Base-by-base conservation (phyloP, 2,329 filamentous ascomycete species). In the Diplodia seriata region DNA sequence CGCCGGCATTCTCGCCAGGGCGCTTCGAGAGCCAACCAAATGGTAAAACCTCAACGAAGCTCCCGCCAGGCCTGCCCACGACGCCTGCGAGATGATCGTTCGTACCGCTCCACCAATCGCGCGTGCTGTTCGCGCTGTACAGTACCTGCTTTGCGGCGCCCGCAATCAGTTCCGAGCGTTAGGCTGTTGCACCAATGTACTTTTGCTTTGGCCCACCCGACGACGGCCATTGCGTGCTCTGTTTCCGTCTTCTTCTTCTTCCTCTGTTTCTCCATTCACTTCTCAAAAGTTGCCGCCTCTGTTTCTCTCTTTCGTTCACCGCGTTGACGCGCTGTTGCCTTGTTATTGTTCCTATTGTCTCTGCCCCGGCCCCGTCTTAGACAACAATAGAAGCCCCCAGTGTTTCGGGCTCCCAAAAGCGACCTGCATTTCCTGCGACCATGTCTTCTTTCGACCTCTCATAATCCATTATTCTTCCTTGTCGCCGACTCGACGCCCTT, bases 11-110 rank as follows among this genome's bases (percentile, higher is more conserved):
- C 55, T 67, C 66, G 66, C 53, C 33, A n/a, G 50, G 66, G 66
- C 66, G 65, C 68, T 66, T 71, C 62, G 68, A 67, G 70, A 69
- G 73, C 77, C 77, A 79, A 79, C 79, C 76, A 77, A 69, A 12
- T 59, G 70, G 67, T 56, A 57, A 69, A 67, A 20, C 36, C 53
- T 38, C 59, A 20, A 11, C 26, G 59, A 63, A 51, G 47, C 59
- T 63, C 59, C 47, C 59, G 40, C 59, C 59, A 51, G 47, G 1
- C 29, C n/a, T 26, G 59, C 43, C 53, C 64, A 49, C 50, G 12
- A 49, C 18, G 64, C 38, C 23, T 2, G 62, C 62, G 62, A 65
- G 49, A 65, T 65, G 62, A 55, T 36, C 38, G n/a, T 43, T 33
- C 62, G 36, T 47, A 47, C 50, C 36, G 55, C n/a, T 62, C 55